Evolutionary conservation across 768 basidiomycete genomes (phyloP).

Genomic region (Mycena leptocephala): DNA sequence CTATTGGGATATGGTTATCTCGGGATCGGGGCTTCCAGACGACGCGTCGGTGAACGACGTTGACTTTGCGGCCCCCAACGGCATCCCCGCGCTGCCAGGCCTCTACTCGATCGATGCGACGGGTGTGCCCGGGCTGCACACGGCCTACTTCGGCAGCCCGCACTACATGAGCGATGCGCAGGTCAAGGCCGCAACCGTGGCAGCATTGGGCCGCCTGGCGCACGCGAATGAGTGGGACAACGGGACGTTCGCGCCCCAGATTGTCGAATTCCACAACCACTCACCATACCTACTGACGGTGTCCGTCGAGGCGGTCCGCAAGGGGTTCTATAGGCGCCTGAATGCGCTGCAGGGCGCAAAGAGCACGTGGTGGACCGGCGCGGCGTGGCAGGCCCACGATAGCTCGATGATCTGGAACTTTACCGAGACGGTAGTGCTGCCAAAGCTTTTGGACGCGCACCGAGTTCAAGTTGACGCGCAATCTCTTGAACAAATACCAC

Average conservation of each 20-base stretch:
- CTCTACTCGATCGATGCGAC: background rate
- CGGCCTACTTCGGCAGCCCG: slow-evolving; percentile 6
- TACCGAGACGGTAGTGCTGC: background rate
- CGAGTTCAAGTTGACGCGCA: background rate
- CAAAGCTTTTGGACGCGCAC: background rate
- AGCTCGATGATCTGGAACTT: no score
- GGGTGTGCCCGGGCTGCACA: background rate
- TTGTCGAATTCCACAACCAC: background rate
- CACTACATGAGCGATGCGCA: no score
- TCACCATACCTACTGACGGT: background rate
- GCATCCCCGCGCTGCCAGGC: background rate
- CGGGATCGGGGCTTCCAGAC: background rate
- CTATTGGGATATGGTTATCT: background rate
- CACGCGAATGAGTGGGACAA: slow-evolving; percentile 4
- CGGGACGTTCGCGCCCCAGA: background rate
- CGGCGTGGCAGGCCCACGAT: background rate
- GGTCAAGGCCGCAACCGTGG: background rate
- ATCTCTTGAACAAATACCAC: no score
- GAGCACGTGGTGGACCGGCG: background rate
- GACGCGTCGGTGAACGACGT: background rate
- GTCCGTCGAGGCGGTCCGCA: background rate
- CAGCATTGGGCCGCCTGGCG: background rate
- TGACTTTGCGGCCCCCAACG: slow-evolving; percentile 2
- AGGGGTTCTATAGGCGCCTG: background rate
- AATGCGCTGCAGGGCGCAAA: background rate